phyloP scores from a whole-genome alignment of 495 filamentous ascomycete species.

The Daldinia caldariorum region DNA sequence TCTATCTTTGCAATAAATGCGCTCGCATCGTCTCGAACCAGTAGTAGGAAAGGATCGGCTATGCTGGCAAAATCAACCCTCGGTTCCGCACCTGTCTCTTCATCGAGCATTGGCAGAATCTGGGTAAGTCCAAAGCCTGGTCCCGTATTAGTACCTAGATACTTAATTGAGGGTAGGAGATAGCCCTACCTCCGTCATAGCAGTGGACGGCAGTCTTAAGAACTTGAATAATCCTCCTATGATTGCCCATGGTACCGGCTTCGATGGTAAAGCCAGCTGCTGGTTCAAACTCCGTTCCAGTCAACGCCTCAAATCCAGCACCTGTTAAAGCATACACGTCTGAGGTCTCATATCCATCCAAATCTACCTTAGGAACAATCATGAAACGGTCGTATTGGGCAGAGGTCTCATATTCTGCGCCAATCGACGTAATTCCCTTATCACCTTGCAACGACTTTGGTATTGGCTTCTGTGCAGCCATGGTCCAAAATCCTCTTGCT shows the following conservation, averaged over 20 bases:
- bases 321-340: conserved; percentile 70
- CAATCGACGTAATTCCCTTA: conserved; percentile 58
- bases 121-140: conserved; percentile 86
- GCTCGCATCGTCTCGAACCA: conserved; percentile 83
- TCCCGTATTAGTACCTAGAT: conserved; percentile 42
- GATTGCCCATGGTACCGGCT: conserved; percentile 76
- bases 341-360: conserved; percentile 65
- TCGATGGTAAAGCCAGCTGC: conserved; percentile 86
- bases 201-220: conserved; percentile 82
- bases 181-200: conserved; percentile 81
- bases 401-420: conserved; percentile 59
- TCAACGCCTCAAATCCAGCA: conserved; percentile 70
- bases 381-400: conserved; percentile 74
- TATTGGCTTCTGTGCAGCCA: conserved; percentile 67
- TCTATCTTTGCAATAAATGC: conserved; percentile 79
- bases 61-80: conserved; percentile 84
- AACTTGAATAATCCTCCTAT: conserved; percentile 83
- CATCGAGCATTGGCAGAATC: conserved; percentile 89
- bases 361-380: conserved; percentile 70
- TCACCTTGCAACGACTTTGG: conserved; percentile 63
- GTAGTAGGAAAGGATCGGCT: conserved; percentile 84
- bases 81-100: conserved; percentile 80
- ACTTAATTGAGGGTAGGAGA: conserved; percentile 47
- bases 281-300: conserved; percentile 85
- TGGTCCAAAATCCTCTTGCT: conserved; percentile 70